These are phyloP conservation scores for Penicillium waksmanii DNA, from an alignment of 495 filamentous ascomycete genomes.

Conservation along the genomic window DNA sequence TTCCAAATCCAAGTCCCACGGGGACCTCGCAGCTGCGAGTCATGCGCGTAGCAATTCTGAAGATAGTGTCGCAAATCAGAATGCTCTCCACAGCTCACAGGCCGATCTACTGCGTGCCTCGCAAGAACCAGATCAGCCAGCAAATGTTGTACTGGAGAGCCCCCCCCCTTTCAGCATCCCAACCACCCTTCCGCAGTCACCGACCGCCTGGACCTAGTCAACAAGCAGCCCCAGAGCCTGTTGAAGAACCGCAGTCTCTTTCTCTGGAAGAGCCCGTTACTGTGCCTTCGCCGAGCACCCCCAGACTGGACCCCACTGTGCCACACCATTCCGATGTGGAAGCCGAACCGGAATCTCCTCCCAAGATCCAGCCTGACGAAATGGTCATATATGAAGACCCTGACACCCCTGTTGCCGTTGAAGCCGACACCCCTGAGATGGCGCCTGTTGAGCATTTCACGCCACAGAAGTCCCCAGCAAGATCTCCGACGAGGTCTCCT, in stretches of 20 bases:
- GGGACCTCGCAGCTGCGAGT: conserved; percentile 24
- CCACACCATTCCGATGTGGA: conserved; percentile 12
- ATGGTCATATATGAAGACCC: conserved; percentile 51
- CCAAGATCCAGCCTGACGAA: conserved; percentile 26
- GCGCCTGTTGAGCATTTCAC: conserved; percentile 16
- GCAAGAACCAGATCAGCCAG: conserved; percentile 59
- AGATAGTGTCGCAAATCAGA: conserved; percentile 28
- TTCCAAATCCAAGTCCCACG: conserved; percentile 37
- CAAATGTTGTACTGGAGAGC: conserved; percentile 32
- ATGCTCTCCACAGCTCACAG: conserved; percentile 31
- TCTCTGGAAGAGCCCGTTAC: conserved; percentile 16
- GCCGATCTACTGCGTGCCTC: conserved; percentile 55
- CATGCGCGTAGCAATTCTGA: conserved; percentile 34
- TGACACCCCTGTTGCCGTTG: conserved; percentile 26
- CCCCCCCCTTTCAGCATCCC: conserved; percentile 26
- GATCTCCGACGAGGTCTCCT: neutral
- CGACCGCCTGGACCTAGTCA: conserved; percentile 8
- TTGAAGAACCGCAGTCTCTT: conserved; percentile 21
- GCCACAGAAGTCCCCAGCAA: conserved; percentile 16
- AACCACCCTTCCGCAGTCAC: conserved; percentile 12
- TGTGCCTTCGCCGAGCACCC: conserved; percentile 11
- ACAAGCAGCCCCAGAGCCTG: conserved; percentile 11
- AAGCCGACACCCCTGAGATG: conserved; percentile 7
- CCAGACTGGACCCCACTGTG: conserved; percentile 4
- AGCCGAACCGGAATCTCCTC: conserved; percentile 12